Conservation (phyloP, 2,329 filamentous ascomycete species). For the Epichloe elymi region DNA sequence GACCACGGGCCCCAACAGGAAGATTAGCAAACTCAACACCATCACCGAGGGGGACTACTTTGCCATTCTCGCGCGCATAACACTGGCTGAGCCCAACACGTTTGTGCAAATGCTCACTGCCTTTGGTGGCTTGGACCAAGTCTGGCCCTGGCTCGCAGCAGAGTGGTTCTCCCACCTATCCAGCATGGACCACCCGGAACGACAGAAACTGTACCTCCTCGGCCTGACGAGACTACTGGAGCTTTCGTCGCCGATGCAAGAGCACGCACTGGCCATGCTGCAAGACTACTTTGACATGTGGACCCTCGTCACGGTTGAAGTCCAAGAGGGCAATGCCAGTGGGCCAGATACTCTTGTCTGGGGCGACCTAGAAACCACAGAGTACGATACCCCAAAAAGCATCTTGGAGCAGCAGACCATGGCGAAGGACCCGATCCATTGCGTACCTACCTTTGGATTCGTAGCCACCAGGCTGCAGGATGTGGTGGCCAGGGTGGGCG, state of each 20-base stretch:
- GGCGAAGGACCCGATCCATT: constrained; percentile 53
- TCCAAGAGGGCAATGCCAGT: constrained; percentile 46
- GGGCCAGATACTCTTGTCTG: constrained; percentile 40
- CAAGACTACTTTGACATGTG: constrained; percentile 67
- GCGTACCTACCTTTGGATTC: constrained; percentile 49
- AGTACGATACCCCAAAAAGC: constrained; percentile 45
- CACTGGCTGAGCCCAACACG: constrained; percentile 55
- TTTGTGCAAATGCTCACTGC: constrained; percentile 47
- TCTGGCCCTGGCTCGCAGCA: constrained; percentile 45
- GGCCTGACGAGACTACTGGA: constrained; percentile 61
- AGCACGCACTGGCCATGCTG: constrained; percentile 45
- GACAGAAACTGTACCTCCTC: constrained; percentile 60
- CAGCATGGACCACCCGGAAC: constrained; percentile 49
- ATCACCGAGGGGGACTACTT: constrained; percentile 79
- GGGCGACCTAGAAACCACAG: constrained; percentile 25
- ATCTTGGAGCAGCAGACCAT: constrained; percentile 38
- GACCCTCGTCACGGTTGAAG: constrained; percentile 54
- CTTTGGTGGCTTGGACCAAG: constrained; percentile 32
- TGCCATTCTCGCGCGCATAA: constrained; percentile 65
- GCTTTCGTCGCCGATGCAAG: constrained; percentile 41
- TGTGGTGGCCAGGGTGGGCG: constrained; percentile 47
- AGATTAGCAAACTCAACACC: constrained; percentile 54
- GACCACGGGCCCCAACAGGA: constrained; percentile 67
- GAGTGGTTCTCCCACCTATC: constrained; percentile 61
- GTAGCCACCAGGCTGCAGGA: constrained; percentile 47